Evolutionary conservation across 2,329 filamentous ascomycete species (phyloP).

Genomic region (Xylaria sp.): DNA sequence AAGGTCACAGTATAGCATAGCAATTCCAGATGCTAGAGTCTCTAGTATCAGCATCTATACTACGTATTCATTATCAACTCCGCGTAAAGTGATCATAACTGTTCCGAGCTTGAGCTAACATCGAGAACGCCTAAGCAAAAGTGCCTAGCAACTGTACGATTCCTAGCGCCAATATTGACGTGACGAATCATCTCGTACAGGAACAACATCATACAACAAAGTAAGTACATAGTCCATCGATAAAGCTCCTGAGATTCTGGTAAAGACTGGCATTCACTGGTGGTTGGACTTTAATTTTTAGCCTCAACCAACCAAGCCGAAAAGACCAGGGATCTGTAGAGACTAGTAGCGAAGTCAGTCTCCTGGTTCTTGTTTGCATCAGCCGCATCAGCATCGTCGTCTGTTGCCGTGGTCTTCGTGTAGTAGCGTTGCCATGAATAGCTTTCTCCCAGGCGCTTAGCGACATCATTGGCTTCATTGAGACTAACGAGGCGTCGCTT

Average conservation of each 20-base stretch:
- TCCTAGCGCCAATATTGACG: not conserved
- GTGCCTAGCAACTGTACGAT: not conserved
- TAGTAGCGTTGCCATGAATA: conserved; percentile 51
- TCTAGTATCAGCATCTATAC: too few species aligned
- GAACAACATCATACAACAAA: not conserved
- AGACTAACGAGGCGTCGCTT: conserved; percentile 64
- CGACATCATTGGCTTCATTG: conserved; percentile 69
- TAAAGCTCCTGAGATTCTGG: not conserved
- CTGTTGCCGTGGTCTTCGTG: conserved; percentile 19
- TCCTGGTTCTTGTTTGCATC: conserved; percentile 35
- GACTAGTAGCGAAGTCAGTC: conserved; percentile 34
- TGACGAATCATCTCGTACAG: not conserved
- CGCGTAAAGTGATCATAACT: not conserved
- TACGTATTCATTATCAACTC: not conserved
- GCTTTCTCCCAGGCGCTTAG: conserved; percentile 65
- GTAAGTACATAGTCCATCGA: not conserved
- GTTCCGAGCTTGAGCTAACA: not conserved
- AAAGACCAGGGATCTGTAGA: conserved; percentile 15
- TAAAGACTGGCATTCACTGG: not conserved
- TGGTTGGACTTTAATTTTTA: not conserved
- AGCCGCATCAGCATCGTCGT: conserved; percentile 24
- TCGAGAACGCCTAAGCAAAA: not conserved
- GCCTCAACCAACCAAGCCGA: conserved; percentile 21
- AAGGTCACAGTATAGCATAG: too few species aligned
- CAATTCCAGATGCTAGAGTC: too few species aligned